These are phyloP conservation scores for Dillenia suffruticosa DNA, from an alignment of 164 flowering plant genomes.

Conservation along the genomic window DNA sequence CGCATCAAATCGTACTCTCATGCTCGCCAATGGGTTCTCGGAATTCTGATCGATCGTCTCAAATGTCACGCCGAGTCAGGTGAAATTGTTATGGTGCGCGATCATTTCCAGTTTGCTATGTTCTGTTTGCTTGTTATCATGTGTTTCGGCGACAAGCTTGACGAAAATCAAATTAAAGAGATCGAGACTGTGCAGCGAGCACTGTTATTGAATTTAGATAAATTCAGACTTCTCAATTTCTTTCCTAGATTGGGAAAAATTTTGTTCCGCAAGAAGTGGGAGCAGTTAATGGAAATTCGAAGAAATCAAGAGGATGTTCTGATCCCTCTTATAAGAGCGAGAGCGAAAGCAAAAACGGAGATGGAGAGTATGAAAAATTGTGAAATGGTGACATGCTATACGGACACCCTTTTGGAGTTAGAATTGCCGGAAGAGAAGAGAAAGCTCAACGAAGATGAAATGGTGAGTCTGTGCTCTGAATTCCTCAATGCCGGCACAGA, in stretches of 20 bases:
- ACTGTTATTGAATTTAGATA: conserved; percentile 1
- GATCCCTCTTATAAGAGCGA: conserved; percentile 18
- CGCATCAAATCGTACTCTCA: conserved; percentile 19
- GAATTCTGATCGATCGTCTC: conserved; percentile 10
- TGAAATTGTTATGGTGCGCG: conserved; percentile 12
- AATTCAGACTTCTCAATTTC: conserved; percentile 16
- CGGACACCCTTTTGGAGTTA: conserved; percentile 23
- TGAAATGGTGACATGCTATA: conserved; percentile 9
- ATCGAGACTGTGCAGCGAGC: conserved; percentile 15
- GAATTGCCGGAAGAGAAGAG: conserved; percentile 27
- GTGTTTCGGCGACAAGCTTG: conserved; percentile 42
- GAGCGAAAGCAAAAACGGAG: not conserved
- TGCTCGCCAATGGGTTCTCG: conserved; percentile 31
- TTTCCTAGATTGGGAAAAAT: conserved; percentile 24
- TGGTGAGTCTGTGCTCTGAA: conserved; percentile 30
- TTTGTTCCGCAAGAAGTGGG: conserved; percentile 21
- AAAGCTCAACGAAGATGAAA: conserved; percentile 26
- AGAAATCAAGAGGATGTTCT: conserved; percentile 12
- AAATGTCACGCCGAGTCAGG: not conserved
- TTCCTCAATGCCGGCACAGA: conserved; percentile 32
- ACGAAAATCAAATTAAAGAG: conserved; percentile 21
- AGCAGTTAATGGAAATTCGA: conserved; percentile 12
- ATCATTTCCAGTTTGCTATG: conserved; percentile 26
- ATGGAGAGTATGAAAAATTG: not conserved
- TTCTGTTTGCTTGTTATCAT: conserved; percentile 30